These are phyloP conservation scores for Pseudocercospora cruenta DNA, from an alignment of 2,329 filamentous ascomycete species.

Conservation along the genomic window DNA sequence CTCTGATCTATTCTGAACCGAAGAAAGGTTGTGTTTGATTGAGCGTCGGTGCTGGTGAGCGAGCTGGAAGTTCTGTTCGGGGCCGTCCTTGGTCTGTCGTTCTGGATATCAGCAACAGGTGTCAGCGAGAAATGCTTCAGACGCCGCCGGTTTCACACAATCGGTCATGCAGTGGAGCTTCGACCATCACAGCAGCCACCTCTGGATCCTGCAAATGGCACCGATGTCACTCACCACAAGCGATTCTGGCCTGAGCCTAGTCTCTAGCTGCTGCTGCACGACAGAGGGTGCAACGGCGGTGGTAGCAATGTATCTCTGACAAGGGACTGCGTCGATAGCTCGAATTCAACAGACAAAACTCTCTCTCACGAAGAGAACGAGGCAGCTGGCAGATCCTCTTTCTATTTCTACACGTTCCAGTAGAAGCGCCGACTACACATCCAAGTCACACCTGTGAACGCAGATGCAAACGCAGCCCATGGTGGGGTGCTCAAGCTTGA, in stretches of 20 bases:
- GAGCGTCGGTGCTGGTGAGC: neutral
- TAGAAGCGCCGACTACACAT: conserved; percentile 4
- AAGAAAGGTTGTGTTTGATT: neutral
- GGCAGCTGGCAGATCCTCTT: neutral
- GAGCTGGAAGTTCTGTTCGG: neutral
- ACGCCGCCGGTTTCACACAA: conserved; percentile 1
- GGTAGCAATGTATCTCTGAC: neutral
- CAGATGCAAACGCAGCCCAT: conserved; percentile 2
- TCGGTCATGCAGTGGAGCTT: conserved; percentile 4
- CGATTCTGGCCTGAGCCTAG: conserved; percentile 2
- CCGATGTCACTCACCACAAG: conserved; percentile 6
- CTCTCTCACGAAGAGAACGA: neutral
- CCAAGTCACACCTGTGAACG: neutral
- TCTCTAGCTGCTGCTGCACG: conserved; percentile 1
- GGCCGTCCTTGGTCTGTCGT: neutral
- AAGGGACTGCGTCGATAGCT: conserved; percentile 1
- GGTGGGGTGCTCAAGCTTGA: neutral
- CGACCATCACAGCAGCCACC: neutral
- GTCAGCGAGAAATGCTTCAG: conserved; percentile 1
- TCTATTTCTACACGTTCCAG: neutral
- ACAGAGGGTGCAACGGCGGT: neutral
- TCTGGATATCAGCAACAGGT: neutral
- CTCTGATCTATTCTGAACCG: neutral
- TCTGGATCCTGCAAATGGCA: neutral
- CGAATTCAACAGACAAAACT: neutral